These are phyloP conservation scores for Ceratobasidium papillatum DNA, from an alignment of 1,284 basidiomycete species.

Conservation along the genomic window DNA sequence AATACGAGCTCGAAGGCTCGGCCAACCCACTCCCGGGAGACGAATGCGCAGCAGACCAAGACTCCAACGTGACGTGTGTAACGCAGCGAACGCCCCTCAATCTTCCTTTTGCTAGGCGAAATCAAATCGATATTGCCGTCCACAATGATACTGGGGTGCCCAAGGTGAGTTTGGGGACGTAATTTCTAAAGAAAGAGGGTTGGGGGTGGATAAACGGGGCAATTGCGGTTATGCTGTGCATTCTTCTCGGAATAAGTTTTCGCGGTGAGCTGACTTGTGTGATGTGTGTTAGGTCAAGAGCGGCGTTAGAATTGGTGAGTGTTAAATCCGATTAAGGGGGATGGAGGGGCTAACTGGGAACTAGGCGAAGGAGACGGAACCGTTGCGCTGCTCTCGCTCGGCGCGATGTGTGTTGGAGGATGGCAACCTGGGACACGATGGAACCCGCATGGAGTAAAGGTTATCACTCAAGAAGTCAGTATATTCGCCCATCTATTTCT, in stretches of 20 bases:
- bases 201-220: neutral
- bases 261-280: neutral
- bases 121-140: conserved; percentile 86
- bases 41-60: conserved; percentile 52
- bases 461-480: conserved; percentile 85
- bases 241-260: neutral
- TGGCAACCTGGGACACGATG: conserved; percentile 86
- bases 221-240: neutral
- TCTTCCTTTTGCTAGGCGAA: conserved; percentile 66
- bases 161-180: conserved; percentile 56
- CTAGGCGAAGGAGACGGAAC: conserved; percentile 90
- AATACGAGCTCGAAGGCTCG: conserved; percentile 36
- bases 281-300: conserved; percentile 64
- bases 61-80: conserved; percentile 69
- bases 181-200: neutral
- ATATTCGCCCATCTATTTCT: neutral
- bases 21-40: neutral
- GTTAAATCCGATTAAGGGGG: too few species aligned
- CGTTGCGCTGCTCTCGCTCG: conserved; percentile 87
- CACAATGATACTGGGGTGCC: conserved; percentile 70
- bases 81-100: conserved; percentile 62
- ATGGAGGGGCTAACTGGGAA: neutral
- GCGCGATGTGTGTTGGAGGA: conserved; percentile 94
- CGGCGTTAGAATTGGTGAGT: conserved; percentile 80
- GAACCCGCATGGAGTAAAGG: conserved; percentile 91